Conservation (phyloP, 2,329 filamentous ascomycete genomes). For the Talaromyces pinophilus region DNA sequence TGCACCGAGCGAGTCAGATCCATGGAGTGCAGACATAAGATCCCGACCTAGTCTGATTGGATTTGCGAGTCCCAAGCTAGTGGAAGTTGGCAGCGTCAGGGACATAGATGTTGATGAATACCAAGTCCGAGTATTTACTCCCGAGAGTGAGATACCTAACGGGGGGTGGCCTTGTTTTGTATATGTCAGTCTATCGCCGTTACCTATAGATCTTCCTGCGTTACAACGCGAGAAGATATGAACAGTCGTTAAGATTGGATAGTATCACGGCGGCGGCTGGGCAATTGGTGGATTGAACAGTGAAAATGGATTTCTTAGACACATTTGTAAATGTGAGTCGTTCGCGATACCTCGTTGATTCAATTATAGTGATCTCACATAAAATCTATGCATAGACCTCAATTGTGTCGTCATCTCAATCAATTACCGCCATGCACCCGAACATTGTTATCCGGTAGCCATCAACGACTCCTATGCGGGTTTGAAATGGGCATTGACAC, state of each 20-base stretch:
- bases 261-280: not conserved
- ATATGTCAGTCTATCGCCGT: not conserved
- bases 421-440: slow-evolving; percentile 3
- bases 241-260: not conserved
- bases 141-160: not conserved
- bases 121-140: not conserved
- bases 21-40: not conserved
- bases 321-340: not conserved
- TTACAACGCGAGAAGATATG: not conserved
- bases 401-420: not conserved
- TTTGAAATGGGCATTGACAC: not conserved
- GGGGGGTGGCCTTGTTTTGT: not conserved
- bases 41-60: not conserved
- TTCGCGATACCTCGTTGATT: no score
- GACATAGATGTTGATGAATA: not conserved
- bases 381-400: not conserved
- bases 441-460: not conserved
- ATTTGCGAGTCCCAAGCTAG: not conserved
- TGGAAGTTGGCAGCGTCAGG: not conserved
- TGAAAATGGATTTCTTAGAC: not conserved
- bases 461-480: not conserved
- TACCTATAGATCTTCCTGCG: not conserved
- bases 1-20: not conserved
- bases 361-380: not conserved
- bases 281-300: not conserved